phyloP scores from a whole-genome alignment of 352 stramenopile genomes.

The Pythium pectinolyticum region DNA sequence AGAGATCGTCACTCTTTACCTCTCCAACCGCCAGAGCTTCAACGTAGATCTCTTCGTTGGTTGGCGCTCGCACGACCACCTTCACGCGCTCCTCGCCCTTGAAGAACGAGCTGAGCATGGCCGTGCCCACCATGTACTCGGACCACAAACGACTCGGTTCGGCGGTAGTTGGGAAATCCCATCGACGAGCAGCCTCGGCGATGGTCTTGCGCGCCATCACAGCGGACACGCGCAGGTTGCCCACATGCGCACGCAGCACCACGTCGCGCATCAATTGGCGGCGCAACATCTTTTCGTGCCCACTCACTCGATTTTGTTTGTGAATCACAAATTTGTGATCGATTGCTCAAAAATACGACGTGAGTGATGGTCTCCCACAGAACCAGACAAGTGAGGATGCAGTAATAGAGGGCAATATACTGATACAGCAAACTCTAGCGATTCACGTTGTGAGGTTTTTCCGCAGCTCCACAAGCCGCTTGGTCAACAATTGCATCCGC shows the following conservation, averaged over 20 bases:
- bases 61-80: slow-evolving; percentile 59
- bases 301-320: slow-evolving; percentile 13
- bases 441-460: slow-evolving; percentile 49
- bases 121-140: slow-evolving; percentile 86
- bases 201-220: slow-evolving; percentile 65
- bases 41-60: slow-evolving; percentile 72
- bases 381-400: slow-evolving; percentile 7
- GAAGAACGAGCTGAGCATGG: slow-evolving; percentile 87
- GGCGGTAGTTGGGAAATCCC: slow-evolving; percentile 43
- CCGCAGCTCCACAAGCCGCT: slow-evolving; percentile 45
- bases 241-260: slow-evolving; percentile 71
- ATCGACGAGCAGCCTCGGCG: slow-evolving; percentile 55
- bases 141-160: slow-evolving; percentile 66
- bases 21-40: slow-evolving; percentile 80
- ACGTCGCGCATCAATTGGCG: slow-evolving; percentile 50
- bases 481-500: slow-evolving; percentile 46
- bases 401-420: no score
- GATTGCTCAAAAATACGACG: no score
- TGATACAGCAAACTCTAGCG: no score
- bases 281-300: slow-evolving; percentile 18
- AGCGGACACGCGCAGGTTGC: slow-evolving; percentile 78
- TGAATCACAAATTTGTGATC: not conserved
- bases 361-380: slow-evolving; percentile 16
- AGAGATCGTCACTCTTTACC: no score
- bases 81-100: slow-evolving; percentile 87